Evolutionary conservation across 169 alveolate genomes (phyloP).

Genomic region (Plasmodium blacklocki): DNA sequence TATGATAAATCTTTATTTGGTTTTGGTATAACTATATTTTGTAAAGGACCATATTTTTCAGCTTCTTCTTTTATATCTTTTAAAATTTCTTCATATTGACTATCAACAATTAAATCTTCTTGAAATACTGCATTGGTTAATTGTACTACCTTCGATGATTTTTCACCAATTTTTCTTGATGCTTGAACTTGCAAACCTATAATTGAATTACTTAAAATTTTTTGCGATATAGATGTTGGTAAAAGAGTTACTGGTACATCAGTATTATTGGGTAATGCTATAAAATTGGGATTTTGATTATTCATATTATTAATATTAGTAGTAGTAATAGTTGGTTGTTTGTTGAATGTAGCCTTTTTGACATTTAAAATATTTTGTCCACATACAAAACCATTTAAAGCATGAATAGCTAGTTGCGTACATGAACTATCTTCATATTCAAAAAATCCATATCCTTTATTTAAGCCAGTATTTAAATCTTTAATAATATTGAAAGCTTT

Average conservation of each 20-base stretch:
- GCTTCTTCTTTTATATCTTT: conserved; percentile 89
- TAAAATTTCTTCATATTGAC: conserved; percentile 85
- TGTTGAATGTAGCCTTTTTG: conserved; percentile 74
- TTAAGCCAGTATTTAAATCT: conserved; percentile 87
- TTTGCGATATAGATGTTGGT: conserved; percentile 89
- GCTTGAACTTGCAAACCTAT: conserved; percentile 89
- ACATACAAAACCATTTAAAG: conserved; percentile 83
- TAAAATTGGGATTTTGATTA: conserved; percentile 42
- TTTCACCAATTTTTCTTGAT: conserved; percentile 87
- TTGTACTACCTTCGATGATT: conserved; percentile 90
- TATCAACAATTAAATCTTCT: conserved; percentile 88
- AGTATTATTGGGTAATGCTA: conserved; percentile 76
- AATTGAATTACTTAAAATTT: conserved; percentile 87
- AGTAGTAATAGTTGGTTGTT: not conserved
- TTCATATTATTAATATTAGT: conserved; percentile 71
- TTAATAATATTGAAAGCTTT: conserved; percentile 83
- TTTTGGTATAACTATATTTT: conserved; percentile 88
- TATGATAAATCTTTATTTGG: conserved; percentile 87
- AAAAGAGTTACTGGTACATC: conserved; percentile 87
- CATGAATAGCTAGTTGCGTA: conserved; percentile 89
- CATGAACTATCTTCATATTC: conserved; percentile 89
- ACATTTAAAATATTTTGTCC: conserved; percentile 81
- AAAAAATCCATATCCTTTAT: conserved; percentile 90
- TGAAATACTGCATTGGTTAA: conserved; percentile 89
- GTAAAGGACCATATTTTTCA: conserved; percentile 89